Base-by-base conservation (phyloP, 1,139 yeast species). In the Nakaseomyces bracarensis region DNA sequence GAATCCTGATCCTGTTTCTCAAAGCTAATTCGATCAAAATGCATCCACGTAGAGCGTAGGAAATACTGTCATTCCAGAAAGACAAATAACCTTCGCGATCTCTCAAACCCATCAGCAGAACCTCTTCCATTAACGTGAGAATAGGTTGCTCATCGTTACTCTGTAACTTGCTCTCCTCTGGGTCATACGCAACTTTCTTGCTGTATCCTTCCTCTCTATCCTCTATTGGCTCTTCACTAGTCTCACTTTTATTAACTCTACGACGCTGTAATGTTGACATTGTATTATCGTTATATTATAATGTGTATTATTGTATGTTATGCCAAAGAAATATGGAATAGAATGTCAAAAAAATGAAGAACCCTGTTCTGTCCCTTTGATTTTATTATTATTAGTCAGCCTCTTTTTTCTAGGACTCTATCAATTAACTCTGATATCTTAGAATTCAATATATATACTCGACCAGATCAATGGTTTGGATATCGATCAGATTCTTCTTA, bases 51-150 rank as follows among this genome's bases (percentile, higher is more conserved):
- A 91, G 73, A 1, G 96, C 96, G 65, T 91, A 93, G 22, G 96
- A 86, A 45, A 91, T 89, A 63, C 86, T 89, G 64, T 91, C 99
- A 63, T 91, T 93, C 98, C 98, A 91, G 65, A 91, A 91, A 18
- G 96, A 86, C 45, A 91, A 71, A 63, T 89, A 87, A 5, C 98
- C 98, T 64, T 91, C 97, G 55, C 83, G 82, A 63, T 91, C 98
- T 60, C 91, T 89, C 51, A 91, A 72, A 2, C 98, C 99, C 68
- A 91, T 76, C 49, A 91, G 71, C 48, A 91, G 68, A 8, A 91
- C 96, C 63, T 91, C 98, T 64, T 91, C 99, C 96, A 91, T 87
- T 52, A 91, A 67, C 1, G 98, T 93, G 53, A 91, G 71, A 40
- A 77, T 69, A 1, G 98, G 97, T 16, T 68, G 61, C 41, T 67